Conservation (phyloP, 2,329 filamentous ascomycete species). For the Fusarium sp. region DNA sequence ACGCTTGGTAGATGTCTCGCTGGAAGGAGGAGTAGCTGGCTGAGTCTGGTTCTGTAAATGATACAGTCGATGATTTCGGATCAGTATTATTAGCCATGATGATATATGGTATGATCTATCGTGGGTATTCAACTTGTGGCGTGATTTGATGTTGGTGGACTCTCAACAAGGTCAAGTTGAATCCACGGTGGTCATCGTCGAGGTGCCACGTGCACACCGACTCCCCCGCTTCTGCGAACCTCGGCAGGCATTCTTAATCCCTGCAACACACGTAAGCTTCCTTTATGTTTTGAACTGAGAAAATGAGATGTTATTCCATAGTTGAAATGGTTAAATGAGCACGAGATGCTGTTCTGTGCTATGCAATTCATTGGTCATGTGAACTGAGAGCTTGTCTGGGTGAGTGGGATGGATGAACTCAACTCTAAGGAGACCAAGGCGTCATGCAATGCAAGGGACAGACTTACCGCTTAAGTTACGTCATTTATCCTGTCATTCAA, state of each 20-base stretch:
- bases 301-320: background rate
- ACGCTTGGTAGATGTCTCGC: slow-evolving; percentile 42
- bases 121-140: background rate
- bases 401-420: background rate
- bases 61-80: slow-evolving; percentile 11
- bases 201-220: background rate
- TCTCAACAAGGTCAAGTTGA: background rate
- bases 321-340: background rate
- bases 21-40: slow-evolving; percentile 37
- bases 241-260: background rate
- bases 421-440: background rate
- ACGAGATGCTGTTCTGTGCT: background rate
- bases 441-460: background rate
- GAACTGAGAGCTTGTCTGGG: background rate
- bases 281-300: background rate
- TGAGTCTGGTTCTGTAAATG: slow-evolving; percentile 29
- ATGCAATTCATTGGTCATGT: background rate
- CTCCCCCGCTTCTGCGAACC: background rate
- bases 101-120: background rate
- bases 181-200: background rate
- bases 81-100: background rate
- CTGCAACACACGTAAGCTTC: background rate
- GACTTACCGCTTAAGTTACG: background rate
- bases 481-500: background rate
- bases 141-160: background rate